These are phyloP conservation scores for Saccharomyces hybrid DNA, from an alignment of 1,139 yeast genomes.

Conservation along the genomic window DNA sequence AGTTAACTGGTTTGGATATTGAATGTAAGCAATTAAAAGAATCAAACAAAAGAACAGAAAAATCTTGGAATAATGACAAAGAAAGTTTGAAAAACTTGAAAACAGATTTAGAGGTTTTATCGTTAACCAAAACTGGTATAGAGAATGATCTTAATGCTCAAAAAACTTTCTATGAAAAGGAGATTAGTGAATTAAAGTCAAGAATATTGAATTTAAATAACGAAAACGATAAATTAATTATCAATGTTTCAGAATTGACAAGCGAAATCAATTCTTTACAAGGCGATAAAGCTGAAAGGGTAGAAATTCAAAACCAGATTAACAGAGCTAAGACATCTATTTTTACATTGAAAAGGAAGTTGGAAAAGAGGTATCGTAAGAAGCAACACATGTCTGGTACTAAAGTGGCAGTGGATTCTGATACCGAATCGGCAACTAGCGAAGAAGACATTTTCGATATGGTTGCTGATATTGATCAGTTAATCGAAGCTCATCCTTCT, in stretches of 20 bases:
- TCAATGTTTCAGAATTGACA: constrained; percentile 3
- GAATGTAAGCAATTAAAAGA: constrained; percentile 28
- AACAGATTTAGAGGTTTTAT: constrained; percentile 45
- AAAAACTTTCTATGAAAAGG: constrained; percentile 35
- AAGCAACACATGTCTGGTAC: neutral
- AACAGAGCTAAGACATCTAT: neutral
- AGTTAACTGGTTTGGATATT: neutral
- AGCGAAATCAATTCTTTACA: neutral
- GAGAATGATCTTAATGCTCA: constrained; percentile 35
- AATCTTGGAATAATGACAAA: constrained; percentile 28
- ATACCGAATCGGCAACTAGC: neutral
- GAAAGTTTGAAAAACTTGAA: constrained; percentile 31
- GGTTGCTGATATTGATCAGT: neutral
- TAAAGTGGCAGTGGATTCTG: neutral
- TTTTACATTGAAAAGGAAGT: neutral
- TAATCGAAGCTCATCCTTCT: neutral
- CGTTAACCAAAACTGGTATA: constrained; percentile 38
- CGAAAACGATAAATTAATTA: constrained; percentile 40
- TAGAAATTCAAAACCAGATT: neutral
- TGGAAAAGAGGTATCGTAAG: neutral
- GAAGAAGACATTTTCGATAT: neutral
- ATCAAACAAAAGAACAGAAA: constrained; percentile 19
- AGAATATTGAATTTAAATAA: constrained; percentile 53
- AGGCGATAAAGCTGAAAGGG: neutral
- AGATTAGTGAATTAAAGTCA: constrained; percentile 41